These are phyloP conservation scores for Litsea cubeba DNA, from an alignment of 164 flowering plant genomes.

Conservation along the genomic window DNA sequence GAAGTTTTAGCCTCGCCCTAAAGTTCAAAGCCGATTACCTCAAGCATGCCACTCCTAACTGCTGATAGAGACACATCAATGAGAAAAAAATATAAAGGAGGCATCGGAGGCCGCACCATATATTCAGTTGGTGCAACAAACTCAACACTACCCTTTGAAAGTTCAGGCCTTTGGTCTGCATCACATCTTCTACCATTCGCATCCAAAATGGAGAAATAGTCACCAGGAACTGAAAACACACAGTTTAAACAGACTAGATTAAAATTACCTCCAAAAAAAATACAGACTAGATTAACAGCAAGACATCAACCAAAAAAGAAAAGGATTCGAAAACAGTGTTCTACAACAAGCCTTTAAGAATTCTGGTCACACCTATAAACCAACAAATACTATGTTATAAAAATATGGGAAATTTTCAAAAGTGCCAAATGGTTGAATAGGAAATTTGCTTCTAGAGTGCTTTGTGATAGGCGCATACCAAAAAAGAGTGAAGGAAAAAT, in stretches of 20 bases:
- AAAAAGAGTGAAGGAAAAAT: too few relatives aligned
- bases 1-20: slow-evolving; percentile 1
- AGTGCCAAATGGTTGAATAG: too few relatives aligned
- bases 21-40: slow-evolving; percentile 46
- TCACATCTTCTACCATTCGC: slow-evolving; percentile 80
- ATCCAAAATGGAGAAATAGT: slow-evolving; percentile 83
- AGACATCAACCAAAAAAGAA: not conserved
- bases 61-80: slow-evolving; percentile 90
- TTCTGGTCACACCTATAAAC: too few relatives aligned
- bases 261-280: too few relatives aligned
- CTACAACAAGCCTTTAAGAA: too few relatives aligned
- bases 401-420: too few relatives aligned
- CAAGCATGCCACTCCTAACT: slow-evolving; percentile 91
- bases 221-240: slow-evolving; percentile 68
- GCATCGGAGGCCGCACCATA: slow-evolving; percentile 99
- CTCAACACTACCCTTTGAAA: slow-evolving; percentile 87
- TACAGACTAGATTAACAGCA: not conserved
- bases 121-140: slow-evolving; percentile 98
- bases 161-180: slow-evolving; percentile 86
- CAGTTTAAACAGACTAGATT: not conserved
- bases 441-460: too few relatives aligned
- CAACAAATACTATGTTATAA: too few relatives aligned
- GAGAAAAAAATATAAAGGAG: slow-evolving; percentile 91
- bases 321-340: too few relatives aligned
- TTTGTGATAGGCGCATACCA: too few relatives aligned